Conservation (phyloP, 2,329 filamentous ascomycete genomes). For the Fusarium tupiense region DNA sequence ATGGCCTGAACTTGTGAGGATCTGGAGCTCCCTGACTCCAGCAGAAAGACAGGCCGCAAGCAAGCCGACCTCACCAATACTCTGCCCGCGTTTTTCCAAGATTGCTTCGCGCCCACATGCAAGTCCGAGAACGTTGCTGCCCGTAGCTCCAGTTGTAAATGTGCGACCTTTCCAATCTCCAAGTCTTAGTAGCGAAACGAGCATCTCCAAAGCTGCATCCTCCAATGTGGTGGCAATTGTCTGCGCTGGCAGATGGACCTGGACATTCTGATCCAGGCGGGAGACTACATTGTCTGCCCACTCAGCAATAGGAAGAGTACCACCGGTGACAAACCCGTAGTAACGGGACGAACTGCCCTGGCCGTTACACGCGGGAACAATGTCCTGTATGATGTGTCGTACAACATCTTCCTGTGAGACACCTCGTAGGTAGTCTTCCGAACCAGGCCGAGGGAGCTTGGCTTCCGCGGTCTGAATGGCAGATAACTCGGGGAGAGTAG, state of each 20-base stretch:
- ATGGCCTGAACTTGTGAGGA: slow-evolving; percentile 84
- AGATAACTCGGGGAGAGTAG: slow-evolving; percentile 52
- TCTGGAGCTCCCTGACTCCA: slow-evolving; percentile 73
- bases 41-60: slow-evolving; percentile 71
- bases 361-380: slow-evolving; percentile 71
- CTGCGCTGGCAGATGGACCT: slow-evolving; percentile 82
- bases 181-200: slow-evolving; percentile 74
- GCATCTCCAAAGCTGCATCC: slow-evolving; percentile 73
- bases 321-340: slow-evolving; percentile 91
- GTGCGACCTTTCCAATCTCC: slow-evolving; percentile 66
- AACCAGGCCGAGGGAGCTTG: slow-evolving; percentile 50
- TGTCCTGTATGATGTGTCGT: slow-evolving; percentile 56
- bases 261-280: slow-evolving; percentile 83
- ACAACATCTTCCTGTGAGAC: slow-evolving; percentile 43
- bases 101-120: slow-evolving; percentile 72
- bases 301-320: slow-evolving; percentile 79
- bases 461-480: slow-evolving; percentile 51
- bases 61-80: slow-evolving; percentile 76
- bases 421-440: slow-evolving; percentile 47
- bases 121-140: slow-evolving; percentile 83
- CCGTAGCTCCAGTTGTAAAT: slow-evolving; percentile 73
- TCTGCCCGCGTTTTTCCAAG: slow-evolving; percentile 51
- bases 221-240: slow-evolving; percentile 82
- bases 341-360: slow-evolving; percentile 74
- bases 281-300: slow-evolving; percentile 88